Evolutionary conservation across 352 stramenopile species (phyloP).

Genomic region (Phytophthora fragariaefolia): DNA sequence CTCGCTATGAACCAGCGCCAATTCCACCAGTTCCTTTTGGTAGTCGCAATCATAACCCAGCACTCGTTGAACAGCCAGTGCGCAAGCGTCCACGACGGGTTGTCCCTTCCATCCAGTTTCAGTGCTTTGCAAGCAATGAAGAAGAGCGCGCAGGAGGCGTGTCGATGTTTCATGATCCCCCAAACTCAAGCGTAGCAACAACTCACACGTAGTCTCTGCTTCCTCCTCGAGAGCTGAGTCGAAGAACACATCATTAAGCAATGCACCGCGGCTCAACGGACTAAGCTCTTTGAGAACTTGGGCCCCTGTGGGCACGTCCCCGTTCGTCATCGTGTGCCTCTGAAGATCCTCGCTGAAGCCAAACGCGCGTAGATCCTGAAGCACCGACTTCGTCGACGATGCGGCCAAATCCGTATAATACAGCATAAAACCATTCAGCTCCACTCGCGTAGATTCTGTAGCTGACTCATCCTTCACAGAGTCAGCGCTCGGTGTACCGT

Average conservation of each 20-base stretch:
- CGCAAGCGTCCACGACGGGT: conserved; percentile 80
- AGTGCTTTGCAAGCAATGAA: conserved; percentile 80
- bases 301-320: conserved; percentile 37
- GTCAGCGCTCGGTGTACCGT: conserved; percentile 43
- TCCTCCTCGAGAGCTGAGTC: conserved; percentile 89
- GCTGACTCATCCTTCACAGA: conserved; percentile 37
- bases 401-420: conserved; percentile 85
- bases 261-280: conserved; percentile 60
- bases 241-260: conserved; percentile 86
- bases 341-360: conserved; percentile 86
- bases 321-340: conserved; percentile 40
- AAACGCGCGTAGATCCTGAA: conserved; percentile 81
- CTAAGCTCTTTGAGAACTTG: conserved; percentile 60
- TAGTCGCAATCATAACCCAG: conserved; percentile 68
- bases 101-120: conserved; percentile 90
- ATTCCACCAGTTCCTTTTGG: conserved; percentile 68
- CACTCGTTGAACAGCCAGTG: conserved; percentile 65
- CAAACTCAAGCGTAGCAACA: conserved; percentile 76
- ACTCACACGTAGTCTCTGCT: conserved; percentile 77
- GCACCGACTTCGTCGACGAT: conserved; percentile 79
- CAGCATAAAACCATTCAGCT: conserved; percentile 78
- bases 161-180: conserved; percentile 62
- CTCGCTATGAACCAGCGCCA: conserved; percentile 68
- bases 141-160: conserved; percentile 71
- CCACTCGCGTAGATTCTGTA: conserved; percentile 44